Base-by-base conservation (phyloP, 2,329 filamentous ascomycete species). In the Macrophomina tecta region DNA sequence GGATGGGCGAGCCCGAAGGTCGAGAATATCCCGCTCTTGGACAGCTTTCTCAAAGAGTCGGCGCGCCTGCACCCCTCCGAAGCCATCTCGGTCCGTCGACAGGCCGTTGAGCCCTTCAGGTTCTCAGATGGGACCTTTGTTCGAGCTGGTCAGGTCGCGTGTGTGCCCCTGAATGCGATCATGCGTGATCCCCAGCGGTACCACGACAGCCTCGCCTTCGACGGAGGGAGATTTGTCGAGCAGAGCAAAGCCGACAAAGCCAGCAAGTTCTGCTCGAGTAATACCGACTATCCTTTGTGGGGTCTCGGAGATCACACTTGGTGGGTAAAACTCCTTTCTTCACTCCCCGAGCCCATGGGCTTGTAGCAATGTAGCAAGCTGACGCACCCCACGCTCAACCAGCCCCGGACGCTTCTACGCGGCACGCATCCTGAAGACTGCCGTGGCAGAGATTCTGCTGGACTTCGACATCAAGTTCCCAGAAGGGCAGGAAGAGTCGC, bases 11-110 rank as follows among this genome's bases (percentile, higher is more conserved):
- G n/a, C 51, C 12, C 51, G 7, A 23, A 18, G 12, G n/a, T 65
- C 11, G 51, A 68, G 32, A 65, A 60, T 1, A 63, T 70, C 2
- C 69, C 70, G 9, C 53, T 67, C 14, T 45, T 72, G 9, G 70
- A 72, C 61, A 66, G 56, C 40, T 71, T 72, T 60, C 61, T 71
- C 16, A 71, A 67, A 38, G 69, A 72, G 51, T 70, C 67, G 12
- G 63, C 68, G 4, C 55, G 70, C 4, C 28, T 67, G 49, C 69
- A 61, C n/a, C 38, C 67, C 46, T 68, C 68, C 32, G 68, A 69
- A 42, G 63, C 61, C 55, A 69, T 65, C 48, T 49, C 62, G n/a
- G 62, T 51, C 8, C 62, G 62, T 11, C 42, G 62, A 49, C 61
- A 61, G 38, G 67, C 64, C 28, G 45, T 66, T 14, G 64, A 66